These are phyloP conservation scores for Sordariomycetes sp. DNA, from an alignment of 2,329 filamentous ascomycete genomes.

Conservation along the genomic window DNA sequence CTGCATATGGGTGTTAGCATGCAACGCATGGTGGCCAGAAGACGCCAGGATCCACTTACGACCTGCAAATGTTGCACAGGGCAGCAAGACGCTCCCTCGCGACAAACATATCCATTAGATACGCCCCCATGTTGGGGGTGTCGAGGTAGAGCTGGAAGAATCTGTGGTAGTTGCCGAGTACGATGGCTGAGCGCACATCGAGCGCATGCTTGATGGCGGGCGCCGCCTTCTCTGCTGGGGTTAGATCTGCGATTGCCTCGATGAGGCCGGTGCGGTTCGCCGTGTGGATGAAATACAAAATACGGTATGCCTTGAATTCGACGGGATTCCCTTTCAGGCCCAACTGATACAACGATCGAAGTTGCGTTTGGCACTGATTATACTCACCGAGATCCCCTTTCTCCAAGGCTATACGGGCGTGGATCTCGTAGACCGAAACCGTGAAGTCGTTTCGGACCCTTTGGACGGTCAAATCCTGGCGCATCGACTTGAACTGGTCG, in stretches of 20 bases:
- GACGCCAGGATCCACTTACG: conserved; percentile 51
- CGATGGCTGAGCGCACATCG: conserved; percentile 80
- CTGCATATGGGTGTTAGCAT: conserved; percentile 45
- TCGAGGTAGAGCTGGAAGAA: conserved; percentile 96
- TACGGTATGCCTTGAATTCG: conserved; percentile 99
- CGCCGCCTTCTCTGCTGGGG: conserved; percentile 85
- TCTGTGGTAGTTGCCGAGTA: conserved; percentile 90
- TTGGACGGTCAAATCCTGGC: conserved; percentile 96
- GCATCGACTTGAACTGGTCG: conserved; percentile 97
- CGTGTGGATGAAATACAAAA: conserved; percentile 98
- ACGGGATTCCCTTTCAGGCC: conserved; percentile 79
- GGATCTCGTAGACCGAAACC: conserved; percentile 91
- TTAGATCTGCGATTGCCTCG: conserved; percentile 98
- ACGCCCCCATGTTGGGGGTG: conserved; percentile 93
- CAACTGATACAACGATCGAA: conserved; percentile 81
- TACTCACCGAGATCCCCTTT: conserved; percentile 99
- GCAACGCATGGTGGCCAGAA: neutral
- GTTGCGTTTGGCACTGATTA: conserved; percentile 99
- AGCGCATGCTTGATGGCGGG: conserved; percentile 80
- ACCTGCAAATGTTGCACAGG: conserved; percentile 85
- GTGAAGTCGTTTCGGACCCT: conserved; percentile 96
- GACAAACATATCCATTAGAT: conserved; percentile 99
- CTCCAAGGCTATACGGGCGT: conserved; percentile 93
- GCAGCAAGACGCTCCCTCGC: conserved; percentile 85
- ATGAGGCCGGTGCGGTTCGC: conserved; percentile 97